Evolutionary conservation across 1,284 basidiomycete species (phyloP).

Genomic region (Ceratobasidium sp.): DNA sequence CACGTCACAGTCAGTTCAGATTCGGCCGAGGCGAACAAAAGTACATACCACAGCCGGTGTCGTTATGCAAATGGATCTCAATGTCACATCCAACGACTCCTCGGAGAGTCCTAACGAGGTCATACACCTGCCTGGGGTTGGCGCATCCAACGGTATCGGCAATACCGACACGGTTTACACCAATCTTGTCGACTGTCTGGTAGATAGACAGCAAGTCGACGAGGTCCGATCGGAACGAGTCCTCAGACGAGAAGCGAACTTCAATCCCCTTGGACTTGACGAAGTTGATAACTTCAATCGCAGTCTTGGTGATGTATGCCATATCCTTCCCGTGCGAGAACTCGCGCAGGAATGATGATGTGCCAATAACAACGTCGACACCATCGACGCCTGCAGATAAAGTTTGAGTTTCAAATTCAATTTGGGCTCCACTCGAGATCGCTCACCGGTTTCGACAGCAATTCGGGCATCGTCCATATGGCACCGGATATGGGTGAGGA

Average conservation of each 20-base stretch:
- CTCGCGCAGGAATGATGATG: conserved; percentile 98
- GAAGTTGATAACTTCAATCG: conserved; percentile 98
- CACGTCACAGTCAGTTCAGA: conserved; percentile 33
- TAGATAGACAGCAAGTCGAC: conserved; percentile 99
- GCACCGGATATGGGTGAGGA: conserved; percentile 99
- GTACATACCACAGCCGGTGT: conserved; percentile 89
- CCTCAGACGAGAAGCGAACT: conserved; percentile 99
- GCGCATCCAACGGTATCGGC: conserved; percentile 99
- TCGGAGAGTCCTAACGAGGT: conserved; percentile 95
- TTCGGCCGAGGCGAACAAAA: conserved; percentile 38
- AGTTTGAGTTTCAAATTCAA: conserved; percentile 23
- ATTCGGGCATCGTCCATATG: conserved; percentile 99
- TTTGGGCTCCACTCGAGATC: conserved; percentile 7
- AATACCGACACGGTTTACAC: conserved; percentile 98
- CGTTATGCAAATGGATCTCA: conserved; percentile 99
- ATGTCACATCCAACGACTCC: conserved; percentile 98
- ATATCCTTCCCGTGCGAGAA: conserved; percentile 99
- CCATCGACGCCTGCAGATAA: conserved; percentile 86
- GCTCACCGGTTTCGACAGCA: conserved; percentile 95
- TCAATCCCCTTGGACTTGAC: conserved; percentile 99
- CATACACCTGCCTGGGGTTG: conserved; percentile 98
- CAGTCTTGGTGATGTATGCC: conserved; percentile 99
- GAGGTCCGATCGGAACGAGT: conserved; percentile 99
- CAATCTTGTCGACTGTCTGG: conserved; percentile 99
- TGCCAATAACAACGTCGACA: conserved; percentile 99